Evolutionary conservation across 2,329 filamentous ascomycete species (phyloP).

Genomic region (Pseudogymnoascus pannorum): DNA sequence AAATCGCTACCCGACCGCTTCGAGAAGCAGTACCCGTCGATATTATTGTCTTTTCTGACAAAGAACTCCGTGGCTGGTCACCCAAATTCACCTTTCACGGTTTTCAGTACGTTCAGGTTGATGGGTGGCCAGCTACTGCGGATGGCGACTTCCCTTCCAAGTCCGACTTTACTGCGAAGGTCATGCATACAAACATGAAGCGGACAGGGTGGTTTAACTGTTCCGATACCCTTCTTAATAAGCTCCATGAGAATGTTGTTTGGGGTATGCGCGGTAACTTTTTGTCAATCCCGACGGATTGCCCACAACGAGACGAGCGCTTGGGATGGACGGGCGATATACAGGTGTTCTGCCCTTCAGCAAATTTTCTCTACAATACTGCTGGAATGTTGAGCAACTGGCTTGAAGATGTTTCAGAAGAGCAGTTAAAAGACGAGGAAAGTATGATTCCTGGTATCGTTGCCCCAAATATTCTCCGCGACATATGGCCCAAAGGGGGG

Average conservation of each 20-base stretch:
- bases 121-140: constrained; percentile 28
- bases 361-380: constrained; percentile 37
- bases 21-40: constrained; percentile 33
- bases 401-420: constrained; percentile 31
- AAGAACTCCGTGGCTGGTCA: constrained; percentile 33
- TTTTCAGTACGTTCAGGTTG: constrained; percentile 36
- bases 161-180: neutral
- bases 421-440: neutral
- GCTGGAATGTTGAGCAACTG: constrained; percentile 33
- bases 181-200: neutral
- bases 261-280: constrained; percentile 44
- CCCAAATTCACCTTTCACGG: constrained; percentile 35
- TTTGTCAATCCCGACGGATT: constrained; percentile 39
- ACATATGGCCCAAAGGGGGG: constrained; percentile 15
- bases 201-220: constrained; percentile 34
- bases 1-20: constrained; percentile 35
- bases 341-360: constrained; percentile 38
- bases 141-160: neutral
- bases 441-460: constrained; percentile 16
- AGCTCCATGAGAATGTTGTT: constrained; percentile 38
- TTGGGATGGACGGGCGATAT: constrained; percentile 43
- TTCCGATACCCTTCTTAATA: constrained; percentile 33
- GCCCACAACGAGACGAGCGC: constrained; percentile 41
- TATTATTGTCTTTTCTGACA: constrained; percentile 28
- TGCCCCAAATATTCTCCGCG: constrained; percentile 17